Evolutionary conservation across 495 filamentous ascomycete species (phyloP).

Genomic region (Penicillium simplicissimum): DNA sequence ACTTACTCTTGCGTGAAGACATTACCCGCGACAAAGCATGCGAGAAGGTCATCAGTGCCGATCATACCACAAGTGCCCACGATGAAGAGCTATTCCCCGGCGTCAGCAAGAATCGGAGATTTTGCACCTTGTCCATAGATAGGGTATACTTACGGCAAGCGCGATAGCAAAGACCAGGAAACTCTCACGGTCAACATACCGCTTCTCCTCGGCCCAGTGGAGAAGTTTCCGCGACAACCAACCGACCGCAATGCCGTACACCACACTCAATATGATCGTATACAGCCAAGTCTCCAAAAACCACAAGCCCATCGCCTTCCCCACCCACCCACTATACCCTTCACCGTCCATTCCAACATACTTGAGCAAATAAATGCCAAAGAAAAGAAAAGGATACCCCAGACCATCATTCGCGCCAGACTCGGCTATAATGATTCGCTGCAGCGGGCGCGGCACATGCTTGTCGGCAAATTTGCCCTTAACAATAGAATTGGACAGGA

Average conservation of each 20-base stretch:
- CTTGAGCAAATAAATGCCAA: conserved; percentile 81
- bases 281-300: conserved; percentile 87
- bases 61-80: conserved; percentile 85
- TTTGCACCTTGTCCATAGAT: conserved; percentile 10
- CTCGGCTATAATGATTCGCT: conserved; percentile 87
- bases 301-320: conserved; percentile 76
- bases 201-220: conserved; percentile 79
- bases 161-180: conserved; percentile 87
- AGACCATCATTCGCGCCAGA: conserved; percentile 91
- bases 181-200: conserved; percentile 85
- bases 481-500: conserved; percentile 85
- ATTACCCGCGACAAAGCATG: conserved; percentile 93
- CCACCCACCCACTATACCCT: conserved; percentile 57
- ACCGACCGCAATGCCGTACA: conserved; percentile 76
- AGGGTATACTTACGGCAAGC: conserved; percentile 60
- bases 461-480: conserved; percentile 94
- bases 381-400: conserved; percentile 89
- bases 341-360: conserved; percentile 62
- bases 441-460: conserved; percentile 78
- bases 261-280: conserved; percentile 73
- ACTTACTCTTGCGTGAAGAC: conserved; percentile 79
- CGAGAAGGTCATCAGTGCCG: conserved; percentile 88
- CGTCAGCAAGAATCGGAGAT: conserved; percentile 15
- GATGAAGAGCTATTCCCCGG: conserved; percentile 62
- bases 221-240: conserved; percentile 80